Base-by-base conservation (phyloP, 208 protist genomes). In the Angomonas deanei region DNA sequence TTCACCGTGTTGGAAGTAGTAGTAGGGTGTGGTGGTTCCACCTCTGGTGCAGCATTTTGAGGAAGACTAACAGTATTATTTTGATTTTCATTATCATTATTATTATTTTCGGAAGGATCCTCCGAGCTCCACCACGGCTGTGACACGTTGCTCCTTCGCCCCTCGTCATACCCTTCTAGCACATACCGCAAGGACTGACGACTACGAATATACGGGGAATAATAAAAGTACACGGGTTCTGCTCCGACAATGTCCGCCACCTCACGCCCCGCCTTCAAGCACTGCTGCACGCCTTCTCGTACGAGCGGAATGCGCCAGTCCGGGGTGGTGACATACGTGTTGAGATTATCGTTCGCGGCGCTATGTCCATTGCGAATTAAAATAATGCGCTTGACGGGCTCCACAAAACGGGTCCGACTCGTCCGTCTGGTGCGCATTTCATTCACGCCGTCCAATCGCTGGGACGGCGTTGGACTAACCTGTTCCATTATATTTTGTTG, bases 271-370 rank as follows among this genome's bases (percentile, higher is more conserved):
- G 91, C 78, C 26, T 65, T 64, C 19, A 81, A 59, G 24, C 78
- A 79, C 74, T 96, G 78, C 28, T 64, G 59, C 28, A 82, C 74
- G 27, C 94, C 94, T 23, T 82, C 72, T 46, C 81, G 64, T 1
- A 89, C 80, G 23, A 97, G 78, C 1, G 76, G 75, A 68, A 97
- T 96, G 60, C 92, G 76, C 87, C 88, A 97, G 72, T 97, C 94
- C 0, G 92, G 89, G 1, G 76, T 92, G 30, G 64, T 61, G 33
- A 91, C 81, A 64, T 92, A 88, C 2, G 70, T 62, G 26, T 66
- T 74, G 59, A 83, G 66, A 49, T 96, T 78, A 26, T 83, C 80
- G 58, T 93, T 86, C 3, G 86, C 88, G 38, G 79, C 75, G 55
- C 82, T 92, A 58, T 69, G 69, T 11, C 87, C 91, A 55, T 89